phyloP scores from a whole-genome alignment of 768 basidiomycete genomes.

The Holtermannia corniformis region DNA sequence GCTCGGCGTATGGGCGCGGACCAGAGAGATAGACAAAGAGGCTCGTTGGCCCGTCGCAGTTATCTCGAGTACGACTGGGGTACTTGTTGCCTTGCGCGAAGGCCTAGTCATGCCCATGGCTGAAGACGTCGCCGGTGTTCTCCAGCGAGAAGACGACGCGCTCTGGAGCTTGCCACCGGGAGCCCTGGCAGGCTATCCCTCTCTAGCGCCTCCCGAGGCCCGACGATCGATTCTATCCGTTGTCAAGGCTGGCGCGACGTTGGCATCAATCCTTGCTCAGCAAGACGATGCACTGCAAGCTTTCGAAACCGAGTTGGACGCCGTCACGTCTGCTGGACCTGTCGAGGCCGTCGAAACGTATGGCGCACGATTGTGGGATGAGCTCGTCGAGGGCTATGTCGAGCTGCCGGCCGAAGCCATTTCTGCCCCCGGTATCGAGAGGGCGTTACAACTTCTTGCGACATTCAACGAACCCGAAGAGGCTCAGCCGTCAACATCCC shows the following conservation, averaged over 20 bases:
- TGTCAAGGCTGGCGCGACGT: slow-evolving; percentile 9
- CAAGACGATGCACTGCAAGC: slow-evolving; percentile 16
- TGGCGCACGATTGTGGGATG: slow-evolving; percentile 21
- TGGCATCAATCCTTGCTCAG: slow-evolving; percentile 7
- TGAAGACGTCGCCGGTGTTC: slow-evolving; percentile 13
- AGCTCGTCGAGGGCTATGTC: slow-evolving; percentile 13
- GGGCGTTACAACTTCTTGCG: neutral
- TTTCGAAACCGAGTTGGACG: slow-evolving; percentile 6
- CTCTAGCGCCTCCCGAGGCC: slow-evolving; percentile 12
- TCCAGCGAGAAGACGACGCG: slow-evolving; percentile 2
- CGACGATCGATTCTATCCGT: slow-evolving; percentile 13
- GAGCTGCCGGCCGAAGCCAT: slow-evolving; percentile 4
- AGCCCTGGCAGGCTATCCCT: slow-evolving; percentile 12
- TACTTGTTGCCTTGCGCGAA: slow-evolving; percentile 48
- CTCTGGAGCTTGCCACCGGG: slow-evolving; percentile 15
- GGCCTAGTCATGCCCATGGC: slow-evolving; percentile 10
- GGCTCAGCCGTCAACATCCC: slow-evolving; percentile 14
- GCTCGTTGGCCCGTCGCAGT: slow-evolving; percentile 35
- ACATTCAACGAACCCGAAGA: too few species aligned
- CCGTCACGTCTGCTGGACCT: slow-evolving; percentile 4
- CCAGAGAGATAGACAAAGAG: slow-evolving; percentile 68
- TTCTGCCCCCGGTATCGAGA: neutral
- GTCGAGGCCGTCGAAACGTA: slow-evolving; percentile 16
- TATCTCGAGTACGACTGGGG: slow-evolving; percentile 14
- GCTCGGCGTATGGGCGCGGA: slow-evolving; percentile 89